phyloP scores from a whole-genome alignment of 2,329 filamentous ascomycete genomes.

The Curvularia verruculosa region DNA sequence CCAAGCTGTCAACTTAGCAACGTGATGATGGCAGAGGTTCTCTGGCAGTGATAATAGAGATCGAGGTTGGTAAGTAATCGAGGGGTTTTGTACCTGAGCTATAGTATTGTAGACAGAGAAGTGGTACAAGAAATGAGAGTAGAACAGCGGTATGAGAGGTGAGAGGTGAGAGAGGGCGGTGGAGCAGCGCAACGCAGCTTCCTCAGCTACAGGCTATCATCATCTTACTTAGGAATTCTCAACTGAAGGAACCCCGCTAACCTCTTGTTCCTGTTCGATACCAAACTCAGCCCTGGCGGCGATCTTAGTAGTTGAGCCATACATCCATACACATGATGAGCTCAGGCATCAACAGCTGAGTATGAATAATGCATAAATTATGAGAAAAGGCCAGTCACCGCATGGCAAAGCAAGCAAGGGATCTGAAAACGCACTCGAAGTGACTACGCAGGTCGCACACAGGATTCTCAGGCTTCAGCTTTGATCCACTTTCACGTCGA shows the following conservation, averaged over 20 bases:
- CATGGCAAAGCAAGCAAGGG: neutral
- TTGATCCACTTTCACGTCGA: neutral
- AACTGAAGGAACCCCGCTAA: neutral
- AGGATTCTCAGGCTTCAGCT: neutral
- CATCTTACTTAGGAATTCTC: neutral
- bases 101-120: neutral
- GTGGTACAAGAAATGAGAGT: neutral
- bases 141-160: neutral
- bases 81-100: neutral
- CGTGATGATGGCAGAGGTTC: neutral
- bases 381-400: neutral
- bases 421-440: neutral
- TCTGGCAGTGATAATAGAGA: neutral
- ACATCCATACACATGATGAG: neutral
- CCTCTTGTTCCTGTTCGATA: neutral
- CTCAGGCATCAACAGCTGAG: neutral
- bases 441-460: neutral
- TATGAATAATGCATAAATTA: neutral
- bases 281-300: neutral
- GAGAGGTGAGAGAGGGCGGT: constrained; percentile 1
- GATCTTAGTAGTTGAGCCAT: neutral
- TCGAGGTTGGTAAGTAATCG: neutral
- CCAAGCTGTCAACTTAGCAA: neutral
- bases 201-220: neutral
- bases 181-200: constrained; percentile 1